Percentiles rank a stretch among this genome's conserved stretches.
Evolutionary conservation across 2,329 filamentous ascomycete genomes (phyloP).

Genomic region (Pseudovirgaria hyperparasitica): DNA sequence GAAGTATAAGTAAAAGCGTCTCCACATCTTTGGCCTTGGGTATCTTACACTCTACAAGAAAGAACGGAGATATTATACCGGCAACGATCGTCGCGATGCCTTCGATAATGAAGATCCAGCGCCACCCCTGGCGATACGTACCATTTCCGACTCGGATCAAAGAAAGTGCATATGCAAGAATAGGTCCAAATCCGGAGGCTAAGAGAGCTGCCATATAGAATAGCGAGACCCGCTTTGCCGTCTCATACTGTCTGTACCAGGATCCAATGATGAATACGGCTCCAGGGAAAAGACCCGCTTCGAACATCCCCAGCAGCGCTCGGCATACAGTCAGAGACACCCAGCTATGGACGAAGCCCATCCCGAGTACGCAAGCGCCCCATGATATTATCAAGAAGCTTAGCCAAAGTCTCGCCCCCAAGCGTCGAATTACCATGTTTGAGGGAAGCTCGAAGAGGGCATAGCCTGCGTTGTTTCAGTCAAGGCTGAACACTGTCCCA

Average conservation of each 20-base stretch:
- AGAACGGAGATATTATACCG: slow-evolving; percentile 11
- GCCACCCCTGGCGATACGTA: slow-evolving; percentile 18
- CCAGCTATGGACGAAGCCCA: slow-evolving; percentile 14
- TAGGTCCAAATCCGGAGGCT: slow-evolving; percentile 19
- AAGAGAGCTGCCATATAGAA: slow-evolving; percentile 18
- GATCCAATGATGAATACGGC: slow-evolving; percentile 14
- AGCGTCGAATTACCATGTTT: slow-evolving; percentile 17
- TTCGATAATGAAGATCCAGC: slow-evolving; percentile 18
- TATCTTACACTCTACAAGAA: slow-evolving; percentile 13
- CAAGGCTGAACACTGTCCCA: neutral
- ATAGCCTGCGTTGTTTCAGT: slow-evolving; percentile 9
- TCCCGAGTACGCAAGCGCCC: slow-evolving; percentile 14
- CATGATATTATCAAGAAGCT: slow-evolving; percentile 15
- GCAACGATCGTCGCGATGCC: slow-evolving; percentile 10
- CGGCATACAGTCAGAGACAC: slow-evolving; percentile 10
- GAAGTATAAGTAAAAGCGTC: too few species aligned
- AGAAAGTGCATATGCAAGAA: slow-evolving; percentile 20
- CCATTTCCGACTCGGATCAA: slow-evolving; percentile 19
- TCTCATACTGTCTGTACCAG: slow-evolving; percentile 16
- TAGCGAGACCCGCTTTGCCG: slow-evolving; percentile 12
- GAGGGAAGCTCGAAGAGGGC: slow-evolving; percentile 19
- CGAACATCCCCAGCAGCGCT: slow-evolving; percentile 12
- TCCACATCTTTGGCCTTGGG: too few species aligned
- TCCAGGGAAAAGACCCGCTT: slow-evolving; percentile 15
- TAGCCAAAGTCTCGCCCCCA: slow-evolving; percentile 18